Base-by-base conservation (phyloP, 495 filamentous ascomycete species). In the Lichina pygmaea region DNA sequence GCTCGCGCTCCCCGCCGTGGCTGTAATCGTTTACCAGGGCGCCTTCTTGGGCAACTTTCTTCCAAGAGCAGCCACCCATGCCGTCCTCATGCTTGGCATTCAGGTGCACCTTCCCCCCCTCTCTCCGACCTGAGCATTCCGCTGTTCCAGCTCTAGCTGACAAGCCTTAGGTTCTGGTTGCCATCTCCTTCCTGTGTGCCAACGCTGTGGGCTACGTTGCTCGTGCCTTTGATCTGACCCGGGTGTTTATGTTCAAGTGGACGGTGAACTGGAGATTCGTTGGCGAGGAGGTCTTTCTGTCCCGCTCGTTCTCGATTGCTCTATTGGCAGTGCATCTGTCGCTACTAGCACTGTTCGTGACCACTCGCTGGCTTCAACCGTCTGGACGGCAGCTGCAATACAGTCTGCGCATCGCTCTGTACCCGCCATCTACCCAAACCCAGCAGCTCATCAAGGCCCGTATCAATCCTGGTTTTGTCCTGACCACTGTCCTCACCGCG, bases 181-280 rank as follows among this genome's bases (percentile, higher is more conserved):
- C 71, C 3, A 62, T 76, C 12, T 83, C 84, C 2, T 95, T 95
- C 59, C 60, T 92, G 17, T 62, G 66, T 7, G 57, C 57, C 33
- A 78, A 82, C 52, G 60, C 76, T 12, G 57, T 53, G 41, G 80
- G 80, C 9, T 97, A 97, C 52, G 49, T 85, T 6, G 65, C 67
- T 33, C 64, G 78, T 43, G 84, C 89, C 0, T 97, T 97, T 52
- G 84, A 97, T 62, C 64, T 97, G 31, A 79, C 80, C 31, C 67
- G 89, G 41, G 70, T 76, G 51, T 97, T 97, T 57, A 66, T 93
- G 50, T 94, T 83, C 66, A 86, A 92, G 57, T 95, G 89, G 89
- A 95, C 89, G 0, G 89, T 97, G 47, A 97, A 97, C 58, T 97
- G 86, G 86, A 71, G 86, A 41, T 94, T 97, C 52, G 58, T 94